Conservation (phyloP, 2,329 filamentous ascomycete genomes). For the Colletotrichum australisinense region DNA sequence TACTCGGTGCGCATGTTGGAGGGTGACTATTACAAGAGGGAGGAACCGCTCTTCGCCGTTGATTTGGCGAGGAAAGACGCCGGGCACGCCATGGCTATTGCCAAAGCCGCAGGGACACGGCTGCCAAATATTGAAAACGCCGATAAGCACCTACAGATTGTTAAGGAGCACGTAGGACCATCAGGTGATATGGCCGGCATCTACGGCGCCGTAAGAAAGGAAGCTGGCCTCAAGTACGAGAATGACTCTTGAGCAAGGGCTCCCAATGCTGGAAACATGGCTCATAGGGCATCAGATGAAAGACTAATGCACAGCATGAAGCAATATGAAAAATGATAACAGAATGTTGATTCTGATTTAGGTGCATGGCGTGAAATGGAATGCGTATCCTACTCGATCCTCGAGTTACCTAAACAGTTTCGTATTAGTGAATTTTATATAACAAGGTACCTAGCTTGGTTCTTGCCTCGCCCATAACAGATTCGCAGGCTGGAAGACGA, state of each 20-base stretch:
- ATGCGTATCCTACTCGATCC: not conserved
- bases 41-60: constrained; percentile 85
- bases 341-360: not conserved
- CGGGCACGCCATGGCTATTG: constrained; percentile 77
- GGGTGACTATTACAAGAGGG: constrained; percentile 81
- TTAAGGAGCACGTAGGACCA: constrained; percentile 75
- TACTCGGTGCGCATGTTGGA: constrained; percentile 80
- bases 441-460: too few species aligned
- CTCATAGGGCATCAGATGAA: too few species aligned
- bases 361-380: not conserved
- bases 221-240: constrained; percentile 80
- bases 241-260: constrained; percentile 54
- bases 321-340: not conserved
- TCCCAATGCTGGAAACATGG: not conserved
- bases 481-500: not conserved
- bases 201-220: constrained; percentile 82
- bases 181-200: constrained; percentile 85
- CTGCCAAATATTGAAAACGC: constrained; percentile 75
- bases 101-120: constrained; percentile 68
- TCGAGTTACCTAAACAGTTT: too few species aligned
- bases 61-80: constrained; percentile 87
- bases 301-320: not conserved
- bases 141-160: constrained; percentile 74
- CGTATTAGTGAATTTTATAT: too few species aligned
- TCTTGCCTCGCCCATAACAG: too few species aligned